These are phyloP conservation scores for Apiospora malaysiana DNA, from an alignment of 2,329 filamentous ascomycete genomes.

Conservation along the genomic window DNA sequence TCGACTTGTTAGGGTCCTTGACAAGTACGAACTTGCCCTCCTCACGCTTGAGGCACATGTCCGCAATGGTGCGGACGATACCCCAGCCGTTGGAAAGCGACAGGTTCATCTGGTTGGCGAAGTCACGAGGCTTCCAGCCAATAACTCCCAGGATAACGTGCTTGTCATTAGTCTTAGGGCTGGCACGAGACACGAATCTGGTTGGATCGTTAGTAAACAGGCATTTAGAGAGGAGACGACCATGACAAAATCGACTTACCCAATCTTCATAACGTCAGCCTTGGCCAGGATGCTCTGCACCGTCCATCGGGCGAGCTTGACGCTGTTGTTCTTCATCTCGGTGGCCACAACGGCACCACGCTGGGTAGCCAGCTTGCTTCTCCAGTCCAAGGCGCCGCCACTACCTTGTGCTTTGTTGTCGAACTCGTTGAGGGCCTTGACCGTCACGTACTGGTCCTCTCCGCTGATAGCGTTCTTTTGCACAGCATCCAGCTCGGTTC, in stretches of 20 bases:
- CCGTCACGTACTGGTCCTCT: slow-evolving; percentile 87
- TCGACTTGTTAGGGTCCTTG: slow-evolving; percentile 96
- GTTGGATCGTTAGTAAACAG: not conserved
- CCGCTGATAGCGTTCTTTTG: slow-evolving; percentile 93
- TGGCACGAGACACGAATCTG: slow-evolving; percentile 93
- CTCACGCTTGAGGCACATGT: slow-evolving; percentile 83
- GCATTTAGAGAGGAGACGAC: slow-evolving; percentile 17
- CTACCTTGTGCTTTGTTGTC: slow-evolving; percentile 97
- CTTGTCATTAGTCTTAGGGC: slow-evolving; percentile 89
- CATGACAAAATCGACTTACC: slow-evolving; percentile 59
- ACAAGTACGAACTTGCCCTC: slow-evolving; percentile 83
- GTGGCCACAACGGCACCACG: slow-evolving; percentile 97
- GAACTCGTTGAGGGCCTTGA: slow-evolving; percentile 99
- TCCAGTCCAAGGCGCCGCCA: slow-evolving; percentile 95
- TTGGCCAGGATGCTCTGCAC: slow-evolving; percentile 95
- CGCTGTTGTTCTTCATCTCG: slow-evolving; percentile 99
- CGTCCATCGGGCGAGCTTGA: slow-evolving; percentile 98
- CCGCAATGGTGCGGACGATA: slow-evolving; percentile 96
- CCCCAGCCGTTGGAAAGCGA: slow-evolving; percentile 98
- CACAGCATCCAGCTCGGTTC: slow-evolving; percentile 93
- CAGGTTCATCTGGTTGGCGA: slow-evolving; percentile 97
- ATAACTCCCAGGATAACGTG: slow-evolving; percentile 95
- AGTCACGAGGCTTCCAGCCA: slow-evolving; percentile 97
- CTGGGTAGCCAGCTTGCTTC: slow-evolving; percentile 91
- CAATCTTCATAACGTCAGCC: slow-evolving; percentile 98